Conservation (phyloP, 306 rosid genomes). For the Lithocarpus polystachyus region DNA sequence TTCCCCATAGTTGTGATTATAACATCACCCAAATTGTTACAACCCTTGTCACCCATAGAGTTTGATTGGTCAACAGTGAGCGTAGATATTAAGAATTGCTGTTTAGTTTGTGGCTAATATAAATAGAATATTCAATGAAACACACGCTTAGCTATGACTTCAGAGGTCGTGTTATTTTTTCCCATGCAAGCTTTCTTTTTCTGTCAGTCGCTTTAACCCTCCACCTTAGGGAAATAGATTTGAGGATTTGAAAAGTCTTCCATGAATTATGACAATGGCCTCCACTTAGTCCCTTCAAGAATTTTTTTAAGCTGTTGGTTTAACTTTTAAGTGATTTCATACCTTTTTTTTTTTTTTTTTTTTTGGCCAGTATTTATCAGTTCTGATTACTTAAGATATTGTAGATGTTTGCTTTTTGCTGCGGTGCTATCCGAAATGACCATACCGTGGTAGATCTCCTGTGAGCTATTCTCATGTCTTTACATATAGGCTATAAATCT, state of each 20-base stretch:
- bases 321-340: not conserved
- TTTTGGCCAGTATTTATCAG: no score
- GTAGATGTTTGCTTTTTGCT: not conserved
- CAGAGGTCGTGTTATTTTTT: not conserved
- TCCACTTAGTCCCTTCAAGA: not conserved
- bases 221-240: not conserved
- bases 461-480: not conserved
- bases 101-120: not conserved
- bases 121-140: not conserved
- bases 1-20: constrained; percentile 15
- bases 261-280: not conserved
- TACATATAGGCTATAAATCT: no score
- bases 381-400: not conserved
- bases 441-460: not conserved
- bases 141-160: not conserved
- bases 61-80: not conserved
- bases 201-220: constrained; percentile 10
- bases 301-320: no score
- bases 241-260: not conserved
- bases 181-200: constrained; percentile 21
- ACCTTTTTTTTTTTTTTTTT: not conserved
- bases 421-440: not conserved
- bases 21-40: constrained; percentile 4
- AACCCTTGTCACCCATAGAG: not conserved
- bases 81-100: not conserved